Base-by-base conservation (phyloP, 768 basidiomycete species). In the Gautieria morchelliformis region DNA sequence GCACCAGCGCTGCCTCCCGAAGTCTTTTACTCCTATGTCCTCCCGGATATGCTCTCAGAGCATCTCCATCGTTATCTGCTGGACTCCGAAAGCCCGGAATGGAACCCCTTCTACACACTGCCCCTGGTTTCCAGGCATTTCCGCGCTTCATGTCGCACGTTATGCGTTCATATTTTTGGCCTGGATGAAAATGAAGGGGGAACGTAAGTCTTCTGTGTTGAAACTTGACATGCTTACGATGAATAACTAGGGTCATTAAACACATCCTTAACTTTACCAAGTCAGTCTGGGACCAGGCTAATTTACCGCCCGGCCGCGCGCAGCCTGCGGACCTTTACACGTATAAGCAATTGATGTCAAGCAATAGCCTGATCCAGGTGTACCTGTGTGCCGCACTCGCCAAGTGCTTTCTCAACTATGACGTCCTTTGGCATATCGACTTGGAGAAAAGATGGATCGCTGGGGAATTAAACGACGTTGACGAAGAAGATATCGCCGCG, bases 351-450 rank as follows among this genome's bases (percentile, higher is more conserved):
- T 4, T 57, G 11, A 57, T 57, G 44, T 47, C 56, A 19, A 57
- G 46, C 56, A 37, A 57, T 2, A 57, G 45, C 19, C 44, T 57
- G 1, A 48, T 57, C 32, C 56, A 49, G 20, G 37, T 57, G 7
- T 57, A 57, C 37, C 37, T 57, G 27, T 57, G 56, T 57, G 37
- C 39, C 11, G 56, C 56, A 1, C 24, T 57, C 15, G 27, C 56
- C 5, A 24, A 39, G 19, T 37, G 24, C 3, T 57, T 49, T 27
- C 19, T 57, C n/a, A 57, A 57, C n/a, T 11, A 15, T 8, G 56
- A 57, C 32, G 45, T 57, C n/a, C 41, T 55, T 11, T 30, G 22
- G 24, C 3, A 15, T 40, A 22, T 55, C 22, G n/a, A 42, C 20
- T n/a, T 44, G 12, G 17, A 41, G 53, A 15, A 45, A 11, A 33